Evolutionary conservation across 306 rosid species (phyloP), one percentile per base, ranked within the genome.

Genomic region (Sesbania bispinosa): DNA sequence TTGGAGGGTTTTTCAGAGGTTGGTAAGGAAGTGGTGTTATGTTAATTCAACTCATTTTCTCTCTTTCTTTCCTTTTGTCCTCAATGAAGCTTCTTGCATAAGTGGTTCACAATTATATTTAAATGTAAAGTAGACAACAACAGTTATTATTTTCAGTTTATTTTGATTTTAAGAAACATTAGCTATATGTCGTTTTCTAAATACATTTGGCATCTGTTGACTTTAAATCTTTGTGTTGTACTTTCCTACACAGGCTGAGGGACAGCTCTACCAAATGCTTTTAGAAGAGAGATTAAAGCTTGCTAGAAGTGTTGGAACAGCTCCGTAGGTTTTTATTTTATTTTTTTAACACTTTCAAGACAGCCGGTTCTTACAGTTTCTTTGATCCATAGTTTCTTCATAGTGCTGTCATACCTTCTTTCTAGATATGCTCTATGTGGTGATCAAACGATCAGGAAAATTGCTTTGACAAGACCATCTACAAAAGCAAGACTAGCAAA

Each of bases 341-440:
- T 60, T 50, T 57, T 15, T 46, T 67, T 46, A 39, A 55, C 69
- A 47, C 7, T 29, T 67, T 38, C 33, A 62, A 77, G 60, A 47
- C 67, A 21, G 30, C 23, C 21, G 13, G 29, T 70, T 46, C 51
- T 41, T 52, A 51, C 6, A 71, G 6, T 58, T 79, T 32, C 24
- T 64, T 41, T 66, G 30, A 18, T 78, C 67, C 23, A 2, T 75
- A 36, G 1, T 63, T 71, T 61, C 19, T 43, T 48, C 38, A 54
- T 57, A 51, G 41, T 65, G 33, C 39, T 42, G 5, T 50, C 29
- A 6, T 45, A 43, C 62, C 42, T 41, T 76, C 62, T 70, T 59
- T 71, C 80, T 74, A 89, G 98, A 73, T 92, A 89, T 80, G 98
- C 96, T 69, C 38, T 92, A 62, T 92, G 96, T 82, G 98, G 98